These are phyloP conservation scores for Escovopsis sp. DNA, from an alignment of 2,329 filamentous ascomycete genomes.

Conservation along the genomic window DNA sequence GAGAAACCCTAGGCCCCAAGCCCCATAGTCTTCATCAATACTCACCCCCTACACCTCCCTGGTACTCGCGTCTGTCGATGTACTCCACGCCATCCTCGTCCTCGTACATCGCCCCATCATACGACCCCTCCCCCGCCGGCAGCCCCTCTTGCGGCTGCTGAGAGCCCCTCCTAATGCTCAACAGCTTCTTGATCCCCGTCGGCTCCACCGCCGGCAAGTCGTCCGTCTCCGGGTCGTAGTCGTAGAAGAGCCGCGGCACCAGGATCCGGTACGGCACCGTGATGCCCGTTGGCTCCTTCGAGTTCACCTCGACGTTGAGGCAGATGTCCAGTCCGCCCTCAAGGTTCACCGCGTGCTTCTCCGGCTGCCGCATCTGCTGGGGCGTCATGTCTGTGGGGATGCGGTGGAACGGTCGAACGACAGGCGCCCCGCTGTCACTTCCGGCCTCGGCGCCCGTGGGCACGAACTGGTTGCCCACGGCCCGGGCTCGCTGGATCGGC, in stretches of 20 bases:
- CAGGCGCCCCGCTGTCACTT: slow-evolving; percentile 5
- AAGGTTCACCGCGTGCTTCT: slow-evolving; percentile 51
- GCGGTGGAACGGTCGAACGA: slow-evolving; percentile 41
- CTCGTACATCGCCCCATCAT: slow-evolving; percentile 11
- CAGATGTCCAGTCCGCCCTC: slow-evolving; percentile 75
- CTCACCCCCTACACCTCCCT: neutral
- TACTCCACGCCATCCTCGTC: slow-evolving; percentile 10
- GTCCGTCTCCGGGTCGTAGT: slow-evolving; percentile 30
- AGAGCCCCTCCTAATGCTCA: slow-evolving; percentile 28
- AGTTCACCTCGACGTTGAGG: slow-evolving; percentile 77
- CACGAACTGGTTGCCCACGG: slow-evolving; percentile 12
- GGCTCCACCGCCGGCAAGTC: slow-evolving; percentile 15
- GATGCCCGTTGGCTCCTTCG: slow-evolving; percentile 71
- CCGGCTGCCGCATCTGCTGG: slow-evolving; percentile 42
- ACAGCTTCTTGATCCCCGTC: slow-evolving; percentile 27
- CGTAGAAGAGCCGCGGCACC: slow-evolving; percentile 60
- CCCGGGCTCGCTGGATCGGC: slow-evolving; percentile 17
- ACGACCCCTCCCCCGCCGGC: slow-evolving; percentile 10
- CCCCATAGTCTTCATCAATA: too few species aligned
- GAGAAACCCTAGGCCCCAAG: too few species aligned
- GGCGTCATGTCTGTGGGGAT: slow-evolving; percentile 53
- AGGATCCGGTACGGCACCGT: slow-evolving; percentile 78
- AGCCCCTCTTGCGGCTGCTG: slow-evolving; percentile 7
- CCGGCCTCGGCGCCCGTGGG: slow-evolving; percentile 9
- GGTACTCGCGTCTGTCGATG: slow-evolving; percentile 3